A percentile compares a stretch with the other conserved stretches of the same genome.
phyloP scores from a whole-genome alignment of 2,329 filamentous ascomycete genomes.

The Ascocoryne sarcoides region DNA sequence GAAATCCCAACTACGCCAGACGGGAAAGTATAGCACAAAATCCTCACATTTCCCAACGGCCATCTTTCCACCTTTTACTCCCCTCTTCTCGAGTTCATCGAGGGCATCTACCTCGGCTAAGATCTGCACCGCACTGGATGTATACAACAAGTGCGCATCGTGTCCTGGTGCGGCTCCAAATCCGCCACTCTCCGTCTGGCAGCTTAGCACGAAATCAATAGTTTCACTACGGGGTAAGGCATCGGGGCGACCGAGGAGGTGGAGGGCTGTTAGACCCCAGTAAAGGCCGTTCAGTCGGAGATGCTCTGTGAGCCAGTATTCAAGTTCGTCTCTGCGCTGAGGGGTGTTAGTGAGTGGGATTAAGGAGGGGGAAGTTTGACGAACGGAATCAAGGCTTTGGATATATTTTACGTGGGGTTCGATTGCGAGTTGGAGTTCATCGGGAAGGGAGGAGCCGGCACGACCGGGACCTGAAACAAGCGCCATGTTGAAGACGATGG shows the following conservation, averaged over 20 bases:
- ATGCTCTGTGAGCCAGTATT: slow-evolving; percentile 98
- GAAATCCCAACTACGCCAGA: slow-evolving; percentile 7
- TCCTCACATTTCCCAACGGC: slow-evolving; percentile 67
- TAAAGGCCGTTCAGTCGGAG: slow-evolving; percentile 92
- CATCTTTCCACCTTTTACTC: slow-evolving; percentile 45
- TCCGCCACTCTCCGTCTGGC: slow-evolving; percentile 78
- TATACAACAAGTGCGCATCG: slow-evolving; percentile 94
- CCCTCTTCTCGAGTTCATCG: slow-evolving; percentile 62
- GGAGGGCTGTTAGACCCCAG: slow-evolving; percentile 85
- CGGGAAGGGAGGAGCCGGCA: slow-evolving; percentile 21
- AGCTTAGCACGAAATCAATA: slow-evolving; percentile 92
- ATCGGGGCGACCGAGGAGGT: slow-evolving; percentile 73
- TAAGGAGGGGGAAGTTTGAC: slow-evolving; percentile 25
- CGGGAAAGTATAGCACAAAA: slow-evolving; percentile 29
- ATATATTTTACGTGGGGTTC: slow-evolving; percentile 79
- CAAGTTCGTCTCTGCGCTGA: slow-evolving; percentile 82
- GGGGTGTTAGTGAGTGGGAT: slow-evolving; percentile 21
- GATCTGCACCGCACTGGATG: slow-evolving; percentile 90
- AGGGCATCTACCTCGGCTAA: slow-evolving; percentile 79
- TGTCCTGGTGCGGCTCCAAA: slow-evolving; percentile 92
- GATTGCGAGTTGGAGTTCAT: slow-evolving; percentile 27
- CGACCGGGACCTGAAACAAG: slow-evolving; percentile 27
- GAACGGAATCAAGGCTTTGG: slow-evolving; percentile 78
- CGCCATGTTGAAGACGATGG: slow-evolving; percentile 20
- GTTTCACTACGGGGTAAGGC: slow-evolving; percentile 73